Conservation (phyloP, 208 protist species). For the Crithidia expoeki region DNA sequence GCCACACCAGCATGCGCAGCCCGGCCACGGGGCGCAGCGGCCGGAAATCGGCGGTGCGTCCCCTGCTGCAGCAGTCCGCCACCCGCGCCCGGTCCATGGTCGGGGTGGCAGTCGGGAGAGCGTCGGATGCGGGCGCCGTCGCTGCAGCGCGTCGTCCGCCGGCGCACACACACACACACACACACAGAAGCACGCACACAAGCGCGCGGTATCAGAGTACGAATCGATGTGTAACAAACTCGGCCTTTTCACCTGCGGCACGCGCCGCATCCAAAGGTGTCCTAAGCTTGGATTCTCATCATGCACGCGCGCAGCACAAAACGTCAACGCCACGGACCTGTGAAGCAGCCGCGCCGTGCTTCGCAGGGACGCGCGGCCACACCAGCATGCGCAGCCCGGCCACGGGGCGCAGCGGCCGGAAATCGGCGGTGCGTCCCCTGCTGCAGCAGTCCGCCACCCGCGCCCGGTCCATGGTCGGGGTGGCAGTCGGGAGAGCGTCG, state of each 20-base stretch:
- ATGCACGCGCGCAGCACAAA: constrained; percentile 17
- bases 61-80: not conserved
- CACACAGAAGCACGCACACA: not conserved
- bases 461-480: constrained; percentile 13
- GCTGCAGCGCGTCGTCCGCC: no score
- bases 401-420: constrained; percentile 20
- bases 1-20: not conserved
- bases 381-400: constrained; percentile 3
- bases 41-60: constrained; percentile 24
- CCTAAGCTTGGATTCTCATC: constrained; percentile 60
- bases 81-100: constrained; percentile 10
- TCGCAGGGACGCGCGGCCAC: constrained; percentile 1
- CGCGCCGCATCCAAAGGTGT: constrained; percentile 58
- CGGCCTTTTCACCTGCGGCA: constrained; percentile 44
- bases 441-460: not conserved
- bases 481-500: not conserved
- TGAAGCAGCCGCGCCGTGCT: not conserved
- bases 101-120: not conserved
- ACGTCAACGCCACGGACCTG: not conserved
- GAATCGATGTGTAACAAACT: constrained; percentile 55
- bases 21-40: constrained; percentile 11
- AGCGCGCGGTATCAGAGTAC: constrained; percentile 40
- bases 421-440: constrained; percentile 22
- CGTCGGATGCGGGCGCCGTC: no score
- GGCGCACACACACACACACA: no score